Base-by-base conservation (phyloP, 2,329 filamentous ascomycete genomes). In the Rutstroemia sydowiana region DNA sequence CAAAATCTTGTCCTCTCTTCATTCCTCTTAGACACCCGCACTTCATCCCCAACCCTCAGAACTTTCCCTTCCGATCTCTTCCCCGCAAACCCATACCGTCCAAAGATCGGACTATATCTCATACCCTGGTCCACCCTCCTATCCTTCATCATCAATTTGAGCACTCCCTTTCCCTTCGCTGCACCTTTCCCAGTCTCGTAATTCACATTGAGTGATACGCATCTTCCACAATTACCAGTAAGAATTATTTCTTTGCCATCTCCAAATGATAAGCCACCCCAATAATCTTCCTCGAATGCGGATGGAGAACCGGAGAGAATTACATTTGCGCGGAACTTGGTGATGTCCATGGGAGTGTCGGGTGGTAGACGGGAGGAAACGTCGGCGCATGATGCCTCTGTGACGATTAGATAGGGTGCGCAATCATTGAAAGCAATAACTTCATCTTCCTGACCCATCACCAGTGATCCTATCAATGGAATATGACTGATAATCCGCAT, bases 391-490 rank as follows among this genome's bases (percentile, higher is more conserved):
- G 87, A 93, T 2, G 80, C 76, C 55, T 82, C 75, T 0, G 83
- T 87, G 5, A 84, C 76, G 21, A 95, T 68, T 13, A 95, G 76
- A 65, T 86, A 87, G 0, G 88, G 85, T 1, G 87, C 87, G 57
- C 79, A 79, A 67, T 93, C 88, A 36, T 82, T 79, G 68, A 92
- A 93, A 2, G 78, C 80, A 40, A 92, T 75, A 63, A 72, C 77
- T 32, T 74, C 71, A 11, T 74, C 67, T 11, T 74, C 68, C 5
- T 53, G 55, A 31, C 50, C 18, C 36, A 31, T 39, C 3, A 64
- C 4, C 18, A 58, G 41, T 21, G 45, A 52, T 18, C 59, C 55
- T 43, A 55, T 26, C 13, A 63, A 6, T n/a, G 59, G 59, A 7
- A 64, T 20, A 1, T 54, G 47, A 43, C 51, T 48, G 20, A 64